A percentile compares a stretch with the other conserved stretches of the same genome.
Conservation (phyloP, 2,329 filamentous ascomycete species). For the Hypoxylon sp. region DNA sequence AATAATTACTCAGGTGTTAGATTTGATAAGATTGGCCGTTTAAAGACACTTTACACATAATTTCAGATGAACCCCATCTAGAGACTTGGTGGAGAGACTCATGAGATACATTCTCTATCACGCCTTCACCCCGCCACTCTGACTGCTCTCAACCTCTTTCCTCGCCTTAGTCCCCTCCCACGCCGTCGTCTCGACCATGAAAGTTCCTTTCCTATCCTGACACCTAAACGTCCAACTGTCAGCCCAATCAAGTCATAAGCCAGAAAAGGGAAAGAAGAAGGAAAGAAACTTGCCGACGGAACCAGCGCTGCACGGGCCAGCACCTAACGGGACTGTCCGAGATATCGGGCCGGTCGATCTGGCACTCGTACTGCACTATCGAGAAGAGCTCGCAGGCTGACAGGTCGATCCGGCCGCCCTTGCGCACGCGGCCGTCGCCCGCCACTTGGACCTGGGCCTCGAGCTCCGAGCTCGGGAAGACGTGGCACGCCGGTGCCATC, state of each 20-base stretch:
- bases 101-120: background rate
- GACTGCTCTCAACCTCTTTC: constrained; percentile 12
- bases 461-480: constrained; percentile 62
- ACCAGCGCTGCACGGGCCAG: constrained; percentile 65
- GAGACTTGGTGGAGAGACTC: background rate
- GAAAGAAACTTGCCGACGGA: constrained; percentile 60
- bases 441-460: constrained; percentile 58
- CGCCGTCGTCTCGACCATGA: constrained; percentile 69
- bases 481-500: constrained; percentile 67
- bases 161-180: constrained; percentile 59
- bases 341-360: constrained; percentile 57
- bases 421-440: constrained; percentile 61
- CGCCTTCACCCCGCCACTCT: background rate
- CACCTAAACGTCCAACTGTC: constrained; percentile 55
- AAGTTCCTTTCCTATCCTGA: constrained; percentile 62
- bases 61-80: too few relatives aligned
- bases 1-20: too few relatives aligned
- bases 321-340: constrained; percentile 60
- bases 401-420: constrained; percentile 59
- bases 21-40: too few relatives aligned
- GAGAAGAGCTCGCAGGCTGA: constrained; percentile 63
- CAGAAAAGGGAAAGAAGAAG: constrained; percentile 12
- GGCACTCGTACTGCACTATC: constrained; percentile 69
- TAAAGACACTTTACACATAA: too few relatives aligned
- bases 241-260: background rate